Conservation (phyloP, 139 green algal species). For the Coelastrella sp. region DNA sequence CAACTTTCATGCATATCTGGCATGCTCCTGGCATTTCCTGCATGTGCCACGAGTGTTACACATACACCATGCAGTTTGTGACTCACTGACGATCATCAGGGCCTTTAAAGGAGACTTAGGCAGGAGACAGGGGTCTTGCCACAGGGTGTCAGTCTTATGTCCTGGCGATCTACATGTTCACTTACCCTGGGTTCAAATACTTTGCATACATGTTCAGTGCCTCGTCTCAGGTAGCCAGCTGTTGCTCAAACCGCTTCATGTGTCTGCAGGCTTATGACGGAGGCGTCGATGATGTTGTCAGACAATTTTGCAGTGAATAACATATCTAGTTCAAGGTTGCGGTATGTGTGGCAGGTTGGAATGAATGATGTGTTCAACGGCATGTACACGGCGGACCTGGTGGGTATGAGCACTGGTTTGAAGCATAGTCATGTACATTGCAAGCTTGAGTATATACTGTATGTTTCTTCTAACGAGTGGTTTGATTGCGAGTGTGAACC, state of each 20-base stretch:
- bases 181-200: too few relatives aligned
- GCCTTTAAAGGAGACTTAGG: too few relatives aligned
- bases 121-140: too few relatives aligned
- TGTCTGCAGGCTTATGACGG: constrained; percentile 29
- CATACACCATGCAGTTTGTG: too few relatives aligned
- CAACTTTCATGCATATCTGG: too few relatives aligned
- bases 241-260: background rate
- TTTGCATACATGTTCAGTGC: background rate
- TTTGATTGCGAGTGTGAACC: too few relatives aligned
- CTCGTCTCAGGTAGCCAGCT: background rate
- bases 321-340: constrained; percentile 9
- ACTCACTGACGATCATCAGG: too few relatives aligned
- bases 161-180: too few relatives aligned
- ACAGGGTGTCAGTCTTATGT: too few relatives aligned
- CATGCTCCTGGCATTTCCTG: too few relatives aligned
- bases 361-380: constrained; percentile 34
- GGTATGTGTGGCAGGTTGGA: constrained; percentile 49
- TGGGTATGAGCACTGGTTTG: background rate
- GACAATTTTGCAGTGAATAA: constrained; percentile 37
- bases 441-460: background rate
- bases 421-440: background rate
- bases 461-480: too few relatives aligned
- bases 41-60: too few relatives aligned
- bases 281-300: constrained; percentile 11
- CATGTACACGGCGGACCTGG: constrained; percentile 20